Percentiles rank a stretch among this genome's conserved stretches.
These are phyloP conservation scores for Hansfordia pulvinata DNA, from an alignment of 2,329 filamentous ascomycete genomes.

Conservation along the genomic window DNA sequence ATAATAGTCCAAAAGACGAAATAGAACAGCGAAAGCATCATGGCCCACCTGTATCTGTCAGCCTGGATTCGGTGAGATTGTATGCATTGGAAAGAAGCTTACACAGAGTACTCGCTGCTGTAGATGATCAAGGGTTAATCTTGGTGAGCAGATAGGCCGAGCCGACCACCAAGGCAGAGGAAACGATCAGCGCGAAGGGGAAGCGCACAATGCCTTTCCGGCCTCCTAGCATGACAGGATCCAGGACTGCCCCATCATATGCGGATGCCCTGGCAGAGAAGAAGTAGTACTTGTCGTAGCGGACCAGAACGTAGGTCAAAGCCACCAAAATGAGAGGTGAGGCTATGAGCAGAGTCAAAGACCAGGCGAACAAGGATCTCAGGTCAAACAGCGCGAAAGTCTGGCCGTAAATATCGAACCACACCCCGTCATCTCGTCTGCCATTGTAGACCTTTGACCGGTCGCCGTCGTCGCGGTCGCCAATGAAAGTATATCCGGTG, in stretches of 20 bases:
- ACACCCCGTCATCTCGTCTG: constrained; percentile 58
- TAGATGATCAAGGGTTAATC: constrained; percentile 87
- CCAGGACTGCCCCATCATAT: constrained; percentile 44
- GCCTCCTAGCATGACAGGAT: constrained; percentile 54
- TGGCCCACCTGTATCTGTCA: constrained; percentile 46
- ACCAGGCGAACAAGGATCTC: constrained; percentile 77
- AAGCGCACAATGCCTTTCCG: constrained; percentile 76
- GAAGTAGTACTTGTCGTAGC: constrained; percentile 74
- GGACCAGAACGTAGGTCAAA: constrained; percentile 54
- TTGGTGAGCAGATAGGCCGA: constrained; percentile 66
- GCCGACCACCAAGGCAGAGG: constrained; percentile 55
- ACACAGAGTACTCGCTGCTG: constrained; percentile 70
- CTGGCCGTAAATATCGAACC: constrained; percentile 85
- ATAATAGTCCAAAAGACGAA: constrained; percentile 66
- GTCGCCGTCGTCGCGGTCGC: constrained; percentile 33
- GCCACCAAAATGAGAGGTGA: constrained; percentile 61
- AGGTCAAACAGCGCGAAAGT: constrained; percentile 68
- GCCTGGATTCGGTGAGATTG: neutral
- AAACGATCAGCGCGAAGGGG: constrained; percentile 58
- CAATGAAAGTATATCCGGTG: constrained; percentile 48
- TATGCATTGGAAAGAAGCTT: constrained; percentile 5
- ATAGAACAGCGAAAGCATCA: constrained; percentile 73
- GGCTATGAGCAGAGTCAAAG: constrained; percentile 68
- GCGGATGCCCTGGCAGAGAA: constrained; percentile 51
- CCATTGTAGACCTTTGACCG: constrained; percentile 53